phyloP scores from a whole-genome alignment of 2,329 filamentous ascomycete species.

The Ustilaginoidea virens region DNA sequence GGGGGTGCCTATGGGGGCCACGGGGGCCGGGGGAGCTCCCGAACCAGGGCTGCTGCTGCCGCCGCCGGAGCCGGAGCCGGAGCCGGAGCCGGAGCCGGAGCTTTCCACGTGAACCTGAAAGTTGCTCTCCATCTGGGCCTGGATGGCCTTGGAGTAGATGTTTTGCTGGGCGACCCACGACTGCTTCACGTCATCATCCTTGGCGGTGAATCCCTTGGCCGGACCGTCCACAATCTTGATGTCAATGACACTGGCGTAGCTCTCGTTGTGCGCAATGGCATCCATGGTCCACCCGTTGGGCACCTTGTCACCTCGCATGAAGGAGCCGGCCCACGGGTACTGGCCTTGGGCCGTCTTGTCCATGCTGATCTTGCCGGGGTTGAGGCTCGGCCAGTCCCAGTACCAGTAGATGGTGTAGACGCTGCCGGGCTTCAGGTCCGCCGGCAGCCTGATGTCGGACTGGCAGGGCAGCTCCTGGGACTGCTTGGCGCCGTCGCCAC shows the following conservation, averaged over 20 bases:
- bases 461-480: constrained; percentile 62
- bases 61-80: background rate
- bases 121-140: constrained; percentile 27
- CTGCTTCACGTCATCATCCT: constrained; percentile 9
- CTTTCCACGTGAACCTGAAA: constrained; percentile 26
- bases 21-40: too few species aligned
- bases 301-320: constrained; percentile 22
- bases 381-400: constrained; percentile 75
- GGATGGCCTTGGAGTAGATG: constrained; percentile 27
- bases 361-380: constrained; percentile 23
- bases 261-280: constrained; percentile 22
- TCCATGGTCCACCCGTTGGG: constrained; percentile 20
- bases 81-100: background rate
- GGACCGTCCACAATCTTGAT: constrained; percentile 19
- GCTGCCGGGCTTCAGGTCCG: constrained; percentile 42
- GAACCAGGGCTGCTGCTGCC: background rate
- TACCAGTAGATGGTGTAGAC: constrained; percentile 85
- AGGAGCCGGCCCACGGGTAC: constrained; percentile 26
- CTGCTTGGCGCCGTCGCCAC: constrained; percentile 34
- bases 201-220: constrained; percentile 9
- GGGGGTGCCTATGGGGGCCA: too few species aligned
- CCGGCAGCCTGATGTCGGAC: constrained; percentile 61
- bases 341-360: constrained; percentile 22
- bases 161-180: constrained; percentile 21
- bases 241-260: constrained; percentile 25